Percentiles rank a stretch among this genome's conserved stretches.
phyloP scores from a whole-genome alignment of 73 alveolate species.

The Paramecium caudatum region DNA sequence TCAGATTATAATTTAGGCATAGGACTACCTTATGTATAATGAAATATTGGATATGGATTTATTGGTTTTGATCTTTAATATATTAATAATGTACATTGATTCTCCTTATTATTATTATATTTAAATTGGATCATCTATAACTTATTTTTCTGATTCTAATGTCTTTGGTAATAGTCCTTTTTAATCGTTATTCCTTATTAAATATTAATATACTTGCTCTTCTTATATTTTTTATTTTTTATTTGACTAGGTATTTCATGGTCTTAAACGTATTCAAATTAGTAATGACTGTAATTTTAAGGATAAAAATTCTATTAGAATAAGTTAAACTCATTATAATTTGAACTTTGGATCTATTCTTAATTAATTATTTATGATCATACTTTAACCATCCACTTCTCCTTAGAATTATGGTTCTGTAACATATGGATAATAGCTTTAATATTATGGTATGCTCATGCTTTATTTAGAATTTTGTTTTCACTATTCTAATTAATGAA shows the following conservation, averaged over 20 bases:
- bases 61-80: too few species aligned
- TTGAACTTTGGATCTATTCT: constrained; percentile 23
- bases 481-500: neutral
- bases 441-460: neutral
- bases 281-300: neutral
- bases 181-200: constrained; percentile 22
- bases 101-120: neutral
- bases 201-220: neutral
- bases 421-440: constrained; percentile 6
- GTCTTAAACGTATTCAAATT: constrained; percentile 1
- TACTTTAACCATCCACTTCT: neutral
- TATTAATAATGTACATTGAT: neutral
- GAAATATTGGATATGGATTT: constrained; percentile 49
- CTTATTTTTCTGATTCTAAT: constrained; percentile 33
- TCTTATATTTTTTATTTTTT: constrained; percentile 15
- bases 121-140: neutral
- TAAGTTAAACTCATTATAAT: constrained; percentile 30
- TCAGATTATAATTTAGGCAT: constrained; percentile 54
- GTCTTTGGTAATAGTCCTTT: constrained; percentile 58
- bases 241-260: constrained; percentile 34
- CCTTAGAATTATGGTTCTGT: constrained; percentile 38
- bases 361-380: neutral
- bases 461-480: constrained; percentile 21
- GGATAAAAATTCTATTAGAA: constrained; percentile 37
- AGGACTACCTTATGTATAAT: constrained; percentile 28